Percentiles rank a stretch among this genome's conserved stretches.
These are phyloP conservation scores for Eucalyptus sp. DNA, from an alignment of 345 rosid species.

Conservation along the genomic window DNA sequence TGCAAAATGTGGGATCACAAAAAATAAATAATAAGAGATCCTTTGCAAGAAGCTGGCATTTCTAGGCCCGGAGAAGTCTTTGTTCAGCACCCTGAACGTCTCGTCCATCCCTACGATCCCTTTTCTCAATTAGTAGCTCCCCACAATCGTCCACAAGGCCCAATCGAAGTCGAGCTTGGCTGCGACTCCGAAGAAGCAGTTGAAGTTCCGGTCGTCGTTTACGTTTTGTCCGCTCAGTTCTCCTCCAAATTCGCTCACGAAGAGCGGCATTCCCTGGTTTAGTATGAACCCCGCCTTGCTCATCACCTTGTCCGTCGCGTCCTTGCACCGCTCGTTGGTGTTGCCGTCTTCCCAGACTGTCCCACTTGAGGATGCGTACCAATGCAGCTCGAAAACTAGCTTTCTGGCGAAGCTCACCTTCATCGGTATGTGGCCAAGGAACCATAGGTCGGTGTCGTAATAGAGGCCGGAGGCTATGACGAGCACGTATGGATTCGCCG, in stretches of 20 bases:
- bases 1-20: too few species aligned
- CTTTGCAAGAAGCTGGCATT: constrained; percentile 43
- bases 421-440: constrained; percentile 26
- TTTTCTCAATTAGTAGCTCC: constrained; percentile 66
- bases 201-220: constrained; percentile 48
- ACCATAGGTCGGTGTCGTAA: constrained; percentile 53
- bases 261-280: constrained; percentile 41
- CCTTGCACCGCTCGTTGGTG: constrained; percentile 58
- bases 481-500: constrained; percentile 59
- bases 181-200: constrained; percentile 50
- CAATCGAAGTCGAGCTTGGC: constrained; percentile 78
- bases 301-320: constrained; percentile 25
- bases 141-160: constrained; percentile 74
- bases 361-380: constrained; percentile 59
- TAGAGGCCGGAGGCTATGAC: constrained; percentile 70
- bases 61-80: constrained; percentile 45
- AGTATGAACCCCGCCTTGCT: constrained; percentile 42
- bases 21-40: too few species aligned
- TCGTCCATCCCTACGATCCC: constrained; percentile 51
- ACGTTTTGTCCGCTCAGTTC: constrained; percentile 49
- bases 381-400: constrained; percentile 69
- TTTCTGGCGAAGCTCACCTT: constrained; percentile 42
- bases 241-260: constrained; percentile 64
- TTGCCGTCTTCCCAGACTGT: constrained; percentile 50
- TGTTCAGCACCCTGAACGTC: constrained; percentile 44